Evolutionary conservation across 768 basidiomycete species (phyloP), one percentile per base, ranked within the genome.

Genomic region (Mycena amicta): DNA sequence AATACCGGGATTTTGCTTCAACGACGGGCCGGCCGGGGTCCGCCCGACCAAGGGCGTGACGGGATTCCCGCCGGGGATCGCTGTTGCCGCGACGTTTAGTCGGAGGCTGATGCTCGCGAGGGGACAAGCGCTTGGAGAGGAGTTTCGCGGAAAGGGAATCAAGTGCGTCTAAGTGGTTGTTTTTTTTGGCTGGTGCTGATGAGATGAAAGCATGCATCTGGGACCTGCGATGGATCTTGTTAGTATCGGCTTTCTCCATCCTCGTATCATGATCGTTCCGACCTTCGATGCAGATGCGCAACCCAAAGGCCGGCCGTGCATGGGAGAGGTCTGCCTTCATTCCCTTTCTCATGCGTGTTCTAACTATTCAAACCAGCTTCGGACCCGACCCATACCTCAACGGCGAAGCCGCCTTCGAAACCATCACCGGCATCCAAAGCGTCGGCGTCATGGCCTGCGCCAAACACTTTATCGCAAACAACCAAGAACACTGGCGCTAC

Each of bases 111-210:
- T 89, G 77, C 78, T 83, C 53, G 76, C 78, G 23, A 75, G 88
- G 53, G 88, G 85, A 3, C 71, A 75, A 4, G 86, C 86, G 0
- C 72, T 90, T 62, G 89, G 84, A 3, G 74, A 82, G 54, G 89
- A 92, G 68, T 87, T 83, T 66, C 71, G 81, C n/a, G 84, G 79
- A 16, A 87, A 88, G 68, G 90, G 90, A 27, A 82, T 82, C 5
- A 73, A 78, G 77, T 78, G 31, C 22, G 66, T 60, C n/a, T n/a
- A n/a, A n/a, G 16, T 4, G 27, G 11, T 30, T 56, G 33, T 8
- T 22, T 50, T 54, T 37, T n/a, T 15, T 45, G 23, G 16, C 50
- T 37, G 33, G 16, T 52, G 29, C 31, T 41, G 28, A 47, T 63
- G 20, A 18, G 40, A n/a, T 26, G 29, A 29, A 30, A 80, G 78